Conservation (phyloP, 108 stramenopile genomes). For the Ochromonas danica region DNA sequence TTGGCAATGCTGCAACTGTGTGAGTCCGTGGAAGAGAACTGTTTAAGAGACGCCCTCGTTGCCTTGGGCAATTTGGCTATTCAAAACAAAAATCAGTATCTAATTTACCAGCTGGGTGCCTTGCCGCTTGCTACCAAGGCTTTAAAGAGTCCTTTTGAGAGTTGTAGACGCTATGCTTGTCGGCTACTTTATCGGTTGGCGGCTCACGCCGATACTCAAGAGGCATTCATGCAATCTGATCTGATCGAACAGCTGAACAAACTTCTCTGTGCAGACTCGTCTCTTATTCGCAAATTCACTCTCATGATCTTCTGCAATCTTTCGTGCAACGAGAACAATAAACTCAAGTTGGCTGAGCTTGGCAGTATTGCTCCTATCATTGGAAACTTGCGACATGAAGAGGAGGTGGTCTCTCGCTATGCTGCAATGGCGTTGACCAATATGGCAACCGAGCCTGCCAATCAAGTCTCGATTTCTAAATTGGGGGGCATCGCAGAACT, state of each 20-base stretch:
- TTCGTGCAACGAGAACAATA: slow-evolving; percentile 56
- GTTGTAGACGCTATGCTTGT: slow-evolving; percentile 41
- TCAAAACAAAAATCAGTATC: slow-evolving; percentile 49
- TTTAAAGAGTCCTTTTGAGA: slow-evolving; percentile 36
- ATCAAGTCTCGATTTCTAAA: slow-evolving; percentile 60
- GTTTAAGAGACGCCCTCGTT: slow-evolving; percentile 59
- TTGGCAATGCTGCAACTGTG: slow-evolving; percentile 49
- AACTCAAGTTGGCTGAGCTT: slow-evolving; percentile 56
- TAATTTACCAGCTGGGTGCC: slow-evolving; percentile 52
- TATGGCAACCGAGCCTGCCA: slow-evolving; percentile 54
- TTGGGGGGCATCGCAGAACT: slow-evolving; percentile 51
- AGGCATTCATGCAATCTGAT: slow-evolving; percentile 46
- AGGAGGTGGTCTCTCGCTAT: slow-evolving; percentile 52
- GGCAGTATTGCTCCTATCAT: slow-evolving; percentile 58
- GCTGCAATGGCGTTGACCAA: slow-evolving; percentile 68
- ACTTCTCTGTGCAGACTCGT: slow-evolving; percentile 28
- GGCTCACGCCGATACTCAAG: slow-evolving; percentile 56
- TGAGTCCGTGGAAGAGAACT: slow-evolving; percentile 50
- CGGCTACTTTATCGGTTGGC: slow-evolving; percentile 58
- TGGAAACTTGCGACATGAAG: slow-evolving; percentile 47
- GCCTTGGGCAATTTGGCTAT: slow-evolving; percentile 64
- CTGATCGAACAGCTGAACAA: slow-evolving; percentile 43
- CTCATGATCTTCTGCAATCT: slow-evolving; percentile 71
- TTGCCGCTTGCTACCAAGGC: slow-evolving; percentile 45
- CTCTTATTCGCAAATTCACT: slow-evolving; percentile 37